Percentiles rank a stretch among this genome's conserved stretches.
Evolutionary conservation across 176 grass and related monocot species (phyloP).

Genomic region (Oropetium thomaeum): DNA sequence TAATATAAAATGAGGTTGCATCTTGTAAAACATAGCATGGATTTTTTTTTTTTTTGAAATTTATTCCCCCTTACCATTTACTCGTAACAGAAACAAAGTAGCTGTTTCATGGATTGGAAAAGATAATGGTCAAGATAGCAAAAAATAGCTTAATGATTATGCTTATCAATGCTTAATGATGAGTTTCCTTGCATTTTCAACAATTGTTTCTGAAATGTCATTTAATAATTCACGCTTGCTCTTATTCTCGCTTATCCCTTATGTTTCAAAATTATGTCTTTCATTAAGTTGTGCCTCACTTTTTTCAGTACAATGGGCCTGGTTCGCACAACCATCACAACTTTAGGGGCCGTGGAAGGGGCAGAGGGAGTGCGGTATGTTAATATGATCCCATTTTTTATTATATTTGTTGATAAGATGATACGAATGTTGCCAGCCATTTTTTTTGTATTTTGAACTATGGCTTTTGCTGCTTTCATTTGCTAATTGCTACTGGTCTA

Average conservation of each 20-base stretch:
- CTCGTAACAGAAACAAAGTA: too few species aligned
- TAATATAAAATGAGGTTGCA: not conserved
- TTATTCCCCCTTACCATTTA: too few species aligned
- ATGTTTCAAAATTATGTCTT: not conserved
- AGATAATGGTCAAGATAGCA: too few species aligned
- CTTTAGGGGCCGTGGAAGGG: conserved; percentile 68
- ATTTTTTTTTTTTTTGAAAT: too few species aligned
- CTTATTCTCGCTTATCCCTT: not conserved
- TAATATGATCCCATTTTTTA: not conserved
- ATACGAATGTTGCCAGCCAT: not conserved
- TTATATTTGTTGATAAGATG: not conserved
- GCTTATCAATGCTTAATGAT: not conserved
- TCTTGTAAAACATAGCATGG: not conserved
- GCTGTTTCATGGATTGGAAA: too few species aligned
- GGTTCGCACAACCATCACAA: conserved; percentile 53
- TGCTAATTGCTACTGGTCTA: not conserved
- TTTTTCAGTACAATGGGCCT: conserved; percentile 62
- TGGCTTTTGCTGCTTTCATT: not conserved
- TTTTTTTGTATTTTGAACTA: too few species aligned
- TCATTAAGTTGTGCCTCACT: conserved; percentile 1
- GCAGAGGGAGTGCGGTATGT: conserved; percentile 66
- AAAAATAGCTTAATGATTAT: not conserved
- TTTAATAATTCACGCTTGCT: not conserved
- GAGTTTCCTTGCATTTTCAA: not conserved
- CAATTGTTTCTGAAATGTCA: not conserved